Evolutionary conservation across 2,329 filamentous ascomycete genomes (phyloP), one percentile per base, ranked within the genome.

Genomic region (Lasiodiplodia sp.): DNA sequence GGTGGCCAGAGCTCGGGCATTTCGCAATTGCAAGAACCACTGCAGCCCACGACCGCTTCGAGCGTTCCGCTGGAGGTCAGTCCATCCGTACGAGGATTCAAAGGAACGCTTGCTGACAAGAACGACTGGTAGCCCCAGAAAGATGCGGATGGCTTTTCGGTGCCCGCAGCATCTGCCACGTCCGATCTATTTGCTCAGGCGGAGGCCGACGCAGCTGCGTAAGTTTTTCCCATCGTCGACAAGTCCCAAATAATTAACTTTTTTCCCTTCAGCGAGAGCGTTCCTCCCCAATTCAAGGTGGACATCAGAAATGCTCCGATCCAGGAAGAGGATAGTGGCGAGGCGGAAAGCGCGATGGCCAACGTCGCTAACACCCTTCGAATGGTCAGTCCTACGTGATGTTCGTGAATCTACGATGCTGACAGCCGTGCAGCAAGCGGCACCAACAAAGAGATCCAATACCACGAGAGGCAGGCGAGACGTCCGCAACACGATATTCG

Each of bases 391-490:
- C 23, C 37, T 23, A 7, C 21, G 14, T 21, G 38, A 57, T 66
- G 28, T 49, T 8, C 21, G 37, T 16, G 16, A 65, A 72, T 72
- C 75, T 72, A 66, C 1, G 71, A 67, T 37, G 34, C 62, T 23
- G 47, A 23, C n/a, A 4, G 34, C 25, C 21, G 80, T 85, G 75
- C 84, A 88, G 80, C 79, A 86, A 78, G 80, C 81, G 31, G 86
- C 89, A 68, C 89, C 93, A 23, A 72, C 78, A 2, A 79, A 80
- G 51, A 78, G 80, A 69, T 83, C 87, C 16, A 91, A 92, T 56
- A 97, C 94, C 16, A 84, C 97, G 18, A 88, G 96, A 72, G 96
- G 96, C 64, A 91, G 96, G 70, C 88, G 96, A 76, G 95, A 98
- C 78, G 93, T 96, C 71, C 89, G 95, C 69, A 97, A 97, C 79